A percentile compares a stretch with the other conserved stretches of the same genome.
Conservation (phyloP, 257 asterid species). For the Agastache rugosa region DNA sequence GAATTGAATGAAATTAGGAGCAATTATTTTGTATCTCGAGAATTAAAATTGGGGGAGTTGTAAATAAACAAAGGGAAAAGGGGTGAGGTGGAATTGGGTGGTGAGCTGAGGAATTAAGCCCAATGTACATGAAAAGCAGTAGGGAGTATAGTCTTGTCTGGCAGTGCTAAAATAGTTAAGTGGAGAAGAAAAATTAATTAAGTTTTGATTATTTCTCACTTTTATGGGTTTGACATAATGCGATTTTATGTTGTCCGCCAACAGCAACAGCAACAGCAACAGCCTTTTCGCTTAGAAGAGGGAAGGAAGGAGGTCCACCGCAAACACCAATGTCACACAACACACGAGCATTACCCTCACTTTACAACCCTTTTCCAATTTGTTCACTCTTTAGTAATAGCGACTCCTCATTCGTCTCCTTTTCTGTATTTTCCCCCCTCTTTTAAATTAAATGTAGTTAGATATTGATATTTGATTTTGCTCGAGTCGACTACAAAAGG, state of each 20-base stretch:
- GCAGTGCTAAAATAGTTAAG: constrained; percentile 23
- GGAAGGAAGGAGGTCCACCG: too few relatives aligned
- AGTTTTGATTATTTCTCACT: not conserved
- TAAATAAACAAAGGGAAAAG: not conserved
- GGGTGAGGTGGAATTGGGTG: constrained; percentile 27
- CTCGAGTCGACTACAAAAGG: too few relatives aligned
- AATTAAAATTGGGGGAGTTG: not conserved
- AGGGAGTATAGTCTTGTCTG: constrained; percentile 37
- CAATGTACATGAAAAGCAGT: constrained; percentile 41
- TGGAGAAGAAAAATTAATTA: not conserved
- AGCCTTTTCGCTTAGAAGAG: too few relatives aligned
- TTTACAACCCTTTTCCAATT: constrained; percentile 26
- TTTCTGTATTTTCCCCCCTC: not conserved
- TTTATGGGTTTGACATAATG: constrained; percentile 19
- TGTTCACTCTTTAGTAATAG: not conserved
- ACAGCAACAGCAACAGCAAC: too few relatives aligned
- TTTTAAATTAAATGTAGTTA: not conserved
- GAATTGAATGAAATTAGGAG: not conserved
- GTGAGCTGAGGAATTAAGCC: constrained; percentile 11
- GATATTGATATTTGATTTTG: too few relatives aligned
- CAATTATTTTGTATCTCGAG: constrained; percentile 1
- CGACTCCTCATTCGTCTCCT: not conserved
- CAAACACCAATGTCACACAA: too few relatives aligned
- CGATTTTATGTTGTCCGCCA: not conserved
- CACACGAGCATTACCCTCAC: constrained; percentile 16